Evolutionary conservation across 1,284 basidiomycete species (phyloP).

Genomic region (Rhodotorula sp.): DNA sequence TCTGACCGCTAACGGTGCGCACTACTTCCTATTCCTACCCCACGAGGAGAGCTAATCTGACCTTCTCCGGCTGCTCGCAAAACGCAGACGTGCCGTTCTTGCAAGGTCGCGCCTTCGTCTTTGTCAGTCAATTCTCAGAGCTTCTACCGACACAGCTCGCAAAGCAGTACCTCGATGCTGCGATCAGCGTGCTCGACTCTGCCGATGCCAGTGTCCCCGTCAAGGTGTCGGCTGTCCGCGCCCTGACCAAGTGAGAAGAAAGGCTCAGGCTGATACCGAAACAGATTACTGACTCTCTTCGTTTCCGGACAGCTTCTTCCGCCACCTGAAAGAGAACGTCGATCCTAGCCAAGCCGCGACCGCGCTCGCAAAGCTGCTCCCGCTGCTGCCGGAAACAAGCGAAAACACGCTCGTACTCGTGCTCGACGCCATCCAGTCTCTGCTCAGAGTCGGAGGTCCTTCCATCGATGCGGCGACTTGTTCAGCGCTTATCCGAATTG

Average conservation of each 20-base stretch:
- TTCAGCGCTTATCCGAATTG: conserved; percentile 62
- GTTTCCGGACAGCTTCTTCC: conserved; percentile 52
- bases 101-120: conserved; percentile 91
- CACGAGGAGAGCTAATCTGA: background rate
- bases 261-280: background rate
- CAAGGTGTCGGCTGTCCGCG: conserved; percentile 90
- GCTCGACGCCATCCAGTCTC: conserved; percentile 68
- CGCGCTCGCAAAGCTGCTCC: conserved; percentile 78
- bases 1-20: conserved; percentile 63
- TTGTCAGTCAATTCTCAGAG: conserved; percentile 83
- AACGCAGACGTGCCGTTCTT: conserved; percentile 75
- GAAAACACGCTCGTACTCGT: conserved; percentile 90
- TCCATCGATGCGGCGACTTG: conserved; percentile 68
- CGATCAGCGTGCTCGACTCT: conserved; percentile 79
- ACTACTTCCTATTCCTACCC: background rate
- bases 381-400: conserved; percentile 73
- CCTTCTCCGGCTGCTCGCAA: background rate
- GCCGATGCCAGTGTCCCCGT: conserved; percentile 70
- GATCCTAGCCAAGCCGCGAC: conserved; percentile 64
- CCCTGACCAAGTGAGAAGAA: conserved; percentile 73
- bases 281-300: too few species aligned
- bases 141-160: conserved; percentile 69
- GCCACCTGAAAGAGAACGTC: conserved; percentile 57
- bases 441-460: conserved; percentile 57
- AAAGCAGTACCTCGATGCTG: conserved; percentile 80